phyloP scores from a whole-genome alignment of 306 rosid species.

The Gastrolobium bilobum region DNA sequence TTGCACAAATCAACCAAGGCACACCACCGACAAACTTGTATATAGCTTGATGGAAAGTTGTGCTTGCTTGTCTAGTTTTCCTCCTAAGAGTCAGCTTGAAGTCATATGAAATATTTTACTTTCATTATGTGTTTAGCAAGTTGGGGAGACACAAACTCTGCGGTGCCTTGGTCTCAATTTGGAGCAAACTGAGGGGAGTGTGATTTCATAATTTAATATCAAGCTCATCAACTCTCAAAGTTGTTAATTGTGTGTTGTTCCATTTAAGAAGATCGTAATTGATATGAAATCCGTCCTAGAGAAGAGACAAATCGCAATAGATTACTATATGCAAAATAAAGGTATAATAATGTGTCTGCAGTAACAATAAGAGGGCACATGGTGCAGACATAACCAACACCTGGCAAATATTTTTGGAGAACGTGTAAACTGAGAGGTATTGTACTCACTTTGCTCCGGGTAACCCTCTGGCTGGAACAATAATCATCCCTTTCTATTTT shows the following conservation, averaged over 20 bases:
- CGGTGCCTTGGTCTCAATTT: neutral
- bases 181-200: neutral
- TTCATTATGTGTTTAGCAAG: neutral
- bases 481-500: neutral
- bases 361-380: too few relatives aligned
- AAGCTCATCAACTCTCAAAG: neutral
- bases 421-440: neutral
- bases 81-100: neutral
- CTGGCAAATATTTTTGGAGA: slow-evolving; percentile 1
- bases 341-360: too few relatives aligned
- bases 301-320: too few relatives aligned
- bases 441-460: neutral
- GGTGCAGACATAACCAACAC: neutral
- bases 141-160: neutral
- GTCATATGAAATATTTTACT: neutral
- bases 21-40: neutral
- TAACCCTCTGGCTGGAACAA: slow-evolving; percentile 1
- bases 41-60: neutral
- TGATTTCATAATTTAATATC: neutral
- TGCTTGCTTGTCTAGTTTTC: neutral
- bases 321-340: too few relatives aligned
- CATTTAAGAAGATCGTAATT: too few relatives aligned
- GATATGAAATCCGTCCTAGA: too few relatives aligned
- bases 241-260: neutral
- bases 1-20: neutral